A percentile compares a stretch with the other conserved stretches of the same genome.
Evolutionary conservation across 2,329 filamentous ascomycete genomes (phyloP).

Genomic region (Colletotrichum tropicale): DNA sequence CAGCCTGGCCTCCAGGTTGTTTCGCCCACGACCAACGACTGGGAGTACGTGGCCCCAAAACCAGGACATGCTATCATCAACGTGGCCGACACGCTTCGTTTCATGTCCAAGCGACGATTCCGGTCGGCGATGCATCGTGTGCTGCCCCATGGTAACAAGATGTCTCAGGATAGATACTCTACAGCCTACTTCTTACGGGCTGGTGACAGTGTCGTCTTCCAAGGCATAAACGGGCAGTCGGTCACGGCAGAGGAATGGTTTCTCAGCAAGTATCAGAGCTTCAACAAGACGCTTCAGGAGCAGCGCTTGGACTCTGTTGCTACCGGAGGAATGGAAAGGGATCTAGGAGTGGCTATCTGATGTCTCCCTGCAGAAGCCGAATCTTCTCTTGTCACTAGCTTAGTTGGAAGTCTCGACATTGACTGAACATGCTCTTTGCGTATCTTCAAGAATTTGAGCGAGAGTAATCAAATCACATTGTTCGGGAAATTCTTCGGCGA

Average conservation of each 20-base stretch:
- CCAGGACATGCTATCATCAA: background rate
- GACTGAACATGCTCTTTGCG: background rate
- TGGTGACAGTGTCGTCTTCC: background rate
- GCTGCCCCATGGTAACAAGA: background rate
- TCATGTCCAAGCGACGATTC: background rate
- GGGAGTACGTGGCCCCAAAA: background rate
- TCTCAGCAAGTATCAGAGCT: background rate
- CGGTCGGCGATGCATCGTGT: background rate
- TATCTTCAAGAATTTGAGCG: background rate
- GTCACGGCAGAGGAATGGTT: background rate
- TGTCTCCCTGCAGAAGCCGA: background rate
- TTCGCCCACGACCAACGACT: background rate
- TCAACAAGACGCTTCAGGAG: background rate
- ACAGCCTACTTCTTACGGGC: background rate
- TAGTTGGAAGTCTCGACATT: background rate
- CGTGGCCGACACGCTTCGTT: background rate
- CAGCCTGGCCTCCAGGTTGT: background rate
- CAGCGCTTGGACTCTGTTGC: background rate
- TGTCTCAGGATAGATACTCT: background rate
- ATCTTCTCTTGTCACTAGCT: background rate
- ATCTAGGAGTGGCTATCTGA: background rate
- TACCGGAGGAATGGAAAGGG: background rate
- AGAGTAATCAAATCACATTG: background rate
- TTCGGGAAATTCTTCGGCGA: background rate
- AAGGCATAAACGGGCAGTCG: background rate